A percentile compares a stretch with the other conserved stretches of the same genome.
Conservation (phyloP, 257 asterid genomes). For the Verbena officinalis region DNA sequence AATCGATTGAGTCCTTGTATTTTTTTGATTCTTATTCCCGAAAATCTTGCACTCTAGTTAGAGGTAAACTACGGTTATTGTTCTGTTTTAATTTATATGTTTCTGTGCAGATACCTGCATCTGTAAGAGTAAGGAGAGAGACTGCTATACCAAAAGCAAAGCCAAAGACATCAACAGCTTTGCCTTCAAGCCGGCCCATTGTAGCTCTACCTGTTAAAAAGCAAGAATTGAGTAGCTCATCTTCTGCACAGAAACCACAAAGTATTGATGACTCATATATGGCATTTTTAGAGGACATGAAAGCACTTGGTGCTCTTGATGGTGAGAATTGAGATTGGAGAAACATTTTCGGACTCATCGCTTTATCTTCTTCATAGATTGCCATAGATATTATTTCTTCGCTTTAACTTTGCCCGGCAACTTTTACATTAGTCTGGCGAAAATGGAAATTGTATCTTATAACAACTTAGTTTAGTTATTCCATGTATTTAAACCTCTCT, state of each 20-base stretch:
- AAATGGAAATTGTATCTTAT: slow-evolving; percentile 14
- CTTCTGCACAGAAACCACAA: slow-evolving; percentile 59
- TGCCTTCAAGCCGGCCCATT: slow-evolving; percentile 45
- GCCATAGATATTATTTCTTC: slow-evolving; percentile 5
- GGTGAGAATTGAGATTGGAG: slow-evolving; percentile 7
- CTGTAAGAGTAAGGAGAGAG: slow-evolving; percentile 90
- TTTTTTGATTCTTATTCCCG: too few relatives aligned
- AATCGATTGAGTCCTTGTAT: too few relatives aligned
- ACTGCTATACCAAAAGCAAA: slow-evolving; percentile 65
- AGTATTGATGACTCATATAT: slow-evolving; percentile 87
- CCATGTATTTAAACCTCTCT: not conserved
- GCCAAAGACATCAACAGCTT: slow-evolving; percentile 50
- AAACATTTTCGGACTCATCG: not conserved
- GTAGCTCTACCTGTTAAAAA: slow-evolving; percentile 43
- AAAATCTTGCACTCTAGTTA: too few relatives aligned
- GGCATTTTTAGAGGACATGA: slow-evolving; percentile 96
- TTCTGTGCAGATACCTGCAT: slow-evolving; percentile 79
- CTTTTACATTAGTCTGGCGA: not conserved
- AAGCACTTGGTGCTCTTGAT: slow-evolving; percentile 91
- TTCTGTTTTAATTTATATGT: too few relatives aligned
- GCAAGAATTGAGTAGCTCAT: slow-evolving; percentile 45
- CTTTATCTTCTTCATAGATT: not conserved
- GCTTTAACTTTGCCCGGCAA: slow-evolving; percentile 15
- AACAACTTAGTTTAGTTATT: not conserved
- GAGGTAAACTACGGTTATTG: too few relatives aligned